Evolutionary conservation across 805 yeast species (phyloP).

Genomic region (Wickerhamomyces chambardii): DNA sequence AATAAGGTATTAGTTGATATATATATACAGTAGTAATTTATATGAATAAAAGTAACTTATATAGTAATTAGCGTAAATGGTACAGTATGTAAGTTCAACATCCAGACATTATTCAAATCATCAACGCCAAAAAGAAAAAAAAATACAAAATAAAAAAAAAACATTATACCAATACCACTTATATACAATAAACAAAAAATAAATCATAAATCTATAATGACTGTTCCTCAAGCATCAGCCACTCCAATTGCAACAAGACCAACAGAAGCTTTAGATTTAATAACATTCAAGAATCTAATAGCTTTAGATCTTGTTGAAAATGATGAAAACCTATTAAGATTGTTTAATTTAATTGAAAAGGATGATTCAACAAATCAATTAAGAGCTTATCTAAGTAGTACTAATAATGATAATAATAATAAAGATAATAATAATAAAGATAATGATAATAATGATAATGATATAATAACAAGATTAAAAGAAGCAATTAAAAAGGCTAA

Average conservation of each 20-base stretch:
- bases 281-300: constrained; percentile 17
- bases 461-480: not conserved
- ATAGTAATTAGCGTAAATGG: too few species aligned
- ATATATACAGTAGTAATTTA: too few species aligned
- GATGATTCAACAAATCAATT: constrained; percentile 7
- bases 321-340: constrained; percentile 13
- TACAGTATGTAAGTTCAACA: too few species aligned
- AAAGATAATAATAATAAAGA: not conserved
- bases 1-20: too few species aligned
- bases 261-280: constrained; percentile 9
- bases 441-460: too few species aligned
- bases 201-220: constrained; percentile 6
- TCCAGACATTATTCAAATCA: too few species aligned
- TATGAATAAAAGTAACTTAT: too few species aligned
- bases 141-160: not conserved
- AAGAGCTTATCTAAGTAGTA: not conserved
- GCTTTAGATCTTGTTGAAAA: constrained; percentile 16
- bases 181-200: not conserved
- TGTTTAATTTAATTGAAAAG: constrained; percentile 8
- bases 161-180: not conserved
- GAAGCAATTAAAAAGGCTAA: not conserved
- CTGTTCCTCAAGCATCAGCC: constrained; percentile 11
- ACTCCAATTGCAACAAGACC: constrained; percentile 6
- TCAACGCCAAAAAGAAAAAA: not conserved
- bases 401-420: not conserved